Conservation (phyloP, 345 rosid species). For the sweet orange (Citrus sinensis) region DVS_A1.0 CM039165.1:37943001-37943500, state of each 20-base stretch:
- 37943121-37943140: not conserved
- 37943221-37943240: not conserved
- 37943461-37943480: rapidly evolving
- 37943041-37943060: not conserved
- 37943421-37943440: too few relatives aligned
- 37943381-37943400: too few relatives aligned
- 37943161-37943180: too few relatives aligned
- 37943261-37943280: not conserved
- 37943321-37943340: too few relatives aligned
- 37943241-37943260: too few relatives aligned
- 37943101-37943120: not conserved
- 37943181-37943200: too few relatives aligned
- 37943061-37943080: not conserved
- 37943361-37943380: not conserved
- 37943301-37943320: too few relatives aligned
- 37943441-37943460: rapidly evolving
- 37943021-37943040: not conserved
- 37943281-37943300: not conserved
- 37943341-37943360: too few relatives aligned
- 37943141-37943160: not conserved
- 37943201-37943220: too few relatives aligned
- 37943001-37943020: not conserved
- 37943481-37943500: rapidly evolving
- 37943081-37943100: not conserved
- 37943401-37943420: too few relatives aligned